Evolutionary conservation across 192 early-diverging fungal species (phyloP).

Genomic region (Pilaira anomala): DNA sequence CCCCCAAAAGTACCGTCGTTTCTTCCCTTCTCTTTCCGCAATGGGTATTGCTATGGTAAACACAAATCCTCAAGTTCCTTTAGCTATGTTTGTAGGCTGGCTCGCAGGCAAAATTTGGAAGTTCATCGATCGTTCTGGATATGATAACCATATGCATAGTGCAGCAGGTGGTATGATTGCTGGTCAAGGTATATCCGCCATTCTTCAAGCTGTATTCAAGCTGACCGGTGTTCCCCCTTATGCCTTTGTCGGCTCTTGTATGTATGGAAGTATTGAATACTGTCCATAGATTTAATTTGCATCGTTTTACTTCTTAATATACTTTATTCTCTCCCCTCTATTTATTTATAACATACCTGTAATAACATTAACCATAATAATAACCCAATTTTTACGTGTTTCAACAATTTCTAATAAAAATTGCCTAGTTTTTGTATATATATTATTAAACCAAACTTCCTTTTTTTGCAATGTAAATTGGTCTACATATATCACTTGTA

Average conservation of each 20-base stretch:
- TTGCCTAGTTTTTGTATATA: too few relatives aligned
- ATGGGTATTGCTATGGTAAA: slow-evolving; percentile 54
- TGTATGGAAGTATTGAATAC: slow-evolving; percentile 14
- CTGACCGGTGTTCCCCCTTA: slow-evolving; percentile 35
- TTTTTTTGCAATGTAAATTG: too few relatives aligned
- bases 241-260: slow-evolving; percentile 25
- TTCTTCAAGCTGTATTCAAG: slow-evolving; percentile 47
- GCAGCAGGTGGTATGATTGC: slow-evolving; percentile 50
- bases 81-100: slow-evolving; percentile 49
- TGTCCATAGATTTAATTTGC: slow-evolving; percentile 28
- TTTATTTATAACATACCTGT: not conserved
- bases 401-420: too few relatives aligned
- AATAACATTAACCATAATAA: not conserved
- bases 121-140: slow-evolving; percentile 9
- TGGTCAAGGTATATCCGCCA: slow-evolving; percentile 49
- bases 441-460: too few relatives aligned
- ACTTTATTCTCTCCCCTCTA: not conserved
- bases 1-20: slow-evolving; percentile 48
- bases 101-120: slow-evolving; percentile 43
- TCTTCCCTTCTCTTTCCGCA: slow-evolving; percentile 45
- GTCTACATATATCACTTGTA: too few relatives aligned
- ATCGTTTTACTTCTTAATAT: not conserved
- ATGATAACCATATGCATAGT: slow-evolving; percentile 43
- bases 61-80: slow-evolving; percentile 41
- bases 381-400: too few relatives aligned